A percentile compares a stretch with the other conserved stretches of the same genome.
phyloP scores from a whole-genome alignment of 2,329 filamentous ascomycete species.

The Alternaria postmessia region DNA sequence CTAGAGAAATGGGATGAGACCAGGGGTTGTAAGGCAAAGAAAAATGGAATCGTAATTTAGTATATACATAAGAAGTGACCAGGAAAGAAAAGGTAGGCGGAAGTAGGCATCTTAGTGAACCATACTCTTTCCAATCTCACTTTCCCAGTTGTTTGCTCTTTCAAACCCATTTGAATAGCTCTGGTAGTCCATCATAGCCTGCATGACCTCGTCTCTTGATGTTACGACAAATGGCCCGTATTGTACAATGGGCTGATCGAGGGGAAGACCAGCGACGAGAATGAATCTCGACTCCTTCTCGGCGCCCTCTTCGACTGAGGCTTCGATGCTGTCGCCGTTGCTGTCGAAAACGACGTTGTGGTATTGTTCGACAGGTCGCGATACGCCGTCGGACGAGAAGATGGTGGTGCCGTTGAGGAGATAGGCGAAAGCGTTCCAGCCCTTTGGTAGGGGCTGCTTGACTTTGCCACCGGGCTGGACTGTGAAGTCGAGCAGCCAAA shows the following conservation, averaged over 20 bases:
- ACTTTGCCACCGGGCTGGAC: conserved; percentile 81
- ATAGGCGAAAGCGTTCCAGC: conserved; percentile 93
- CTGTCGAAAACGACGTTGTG: conserved; percentile 91
- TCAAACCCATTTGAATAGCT: conserved; percentile 55
- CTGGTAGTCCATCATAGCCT: conserved; percentile 51
- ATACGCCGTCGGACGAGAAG: conserved; percentile 57
- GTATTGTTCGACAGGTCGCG: conserved; percentile 67
- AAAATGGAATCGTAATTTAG: neutral
- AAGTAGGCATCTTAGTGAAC: conserved; percentile 26
- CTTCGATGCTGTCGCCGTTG: conserved; percentile 77
- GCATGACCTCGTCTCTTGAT: conserved; percentile 47
- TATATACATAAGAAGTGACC: neutral
- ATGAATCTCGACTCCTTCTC: conserved; percentile 68
- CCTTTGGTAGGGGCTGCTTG: conserved; percentile 75
- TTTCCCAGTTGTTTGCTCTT: conserved; percentile 76
- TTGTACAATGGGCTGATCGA: conserved; percentile 52
- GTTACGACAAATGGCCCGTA: conserved; percentile 52
- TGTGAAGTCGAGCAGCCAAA: conserved; percentile 91
- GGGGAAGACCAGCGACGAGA: conserved; percentile 75
- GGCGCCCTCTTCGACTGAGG: conserved; percentile 71
- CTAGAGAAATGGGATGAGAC: neutral
- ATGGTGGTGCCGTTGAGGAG: conserved; percentile 75
- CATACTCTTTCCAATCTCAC: conserved; percentile 68
- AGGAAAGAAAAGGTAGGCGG: neutral
- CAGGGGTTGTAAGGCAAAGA: neutral